These are phyloP conservation scores for Pyrenochaeta sp. DNA, from an alignment of 2,329 filamentous ascomycete genomes.

Conservation along the genomic window DNA sequence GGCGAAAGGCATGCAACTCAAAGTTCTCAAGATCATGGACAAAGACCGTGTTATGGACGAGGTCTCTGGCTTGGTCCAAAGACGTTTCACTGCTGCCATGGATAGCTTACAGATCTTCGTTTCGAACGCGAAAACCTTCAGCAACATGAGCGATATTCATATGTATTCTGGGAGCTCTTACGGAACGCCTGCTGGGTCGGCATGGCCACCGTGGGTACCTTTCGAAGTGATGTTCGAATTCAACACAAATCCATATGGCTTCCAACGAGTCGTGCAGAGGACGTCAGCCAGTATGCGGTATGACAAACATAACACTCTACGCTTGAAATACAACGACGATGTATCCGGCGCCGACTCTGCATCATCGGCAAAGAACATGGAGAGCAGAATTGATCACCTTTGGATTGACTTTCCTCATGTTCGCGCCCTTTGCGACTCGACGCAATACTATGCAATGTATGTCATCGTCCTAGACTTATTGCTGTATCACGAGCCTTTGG, in stretches of 20 bases:
- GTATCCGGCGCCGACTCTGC: constrained; percentile 71
- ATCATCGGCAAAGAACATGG: constrained; percentile 63
- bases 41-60: constrained; percentile 90
- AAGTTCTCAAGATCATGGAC: constrained; percentile 98
- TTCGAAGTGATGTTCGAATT: constrained; percentile 99
- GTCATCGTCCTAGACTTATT: constrained; percentile 96
- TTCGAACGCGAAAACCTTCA: constrained; percentile 90
- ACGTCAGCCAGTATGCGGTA: constrained; percentile 94
- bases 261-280: constrained; percentile 95
- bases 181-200: constrained; percentile 81
- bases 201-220: constrained; percentile 98
- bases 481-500: constrained; percentile 93
- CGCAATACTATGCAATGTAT: constrained; percentile 97
- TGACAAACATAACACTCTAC: constrained; percentile 97
- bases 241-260: constrained; percentile 91
- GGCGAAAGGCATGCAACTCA: constrained; percentile 97
- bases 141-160: constrained; percentile 79
- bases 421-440: constrained; percentile 93
- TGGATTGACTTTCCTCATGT: constrained; percentile 97
- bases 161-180: constrained; percentile 96
- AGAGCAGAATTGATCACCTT: constrained; percentile 91
- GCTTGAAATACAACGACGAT: constrained; percentile 96
- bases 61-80: constrained; percentile 93
- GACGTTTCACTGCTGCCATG: constrained; percentile 92
- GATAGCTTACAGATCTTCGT: constrained; percentile 99